Conservation (phyloP, 78 protist species). For the Emiliania huxleyi region DNA sequence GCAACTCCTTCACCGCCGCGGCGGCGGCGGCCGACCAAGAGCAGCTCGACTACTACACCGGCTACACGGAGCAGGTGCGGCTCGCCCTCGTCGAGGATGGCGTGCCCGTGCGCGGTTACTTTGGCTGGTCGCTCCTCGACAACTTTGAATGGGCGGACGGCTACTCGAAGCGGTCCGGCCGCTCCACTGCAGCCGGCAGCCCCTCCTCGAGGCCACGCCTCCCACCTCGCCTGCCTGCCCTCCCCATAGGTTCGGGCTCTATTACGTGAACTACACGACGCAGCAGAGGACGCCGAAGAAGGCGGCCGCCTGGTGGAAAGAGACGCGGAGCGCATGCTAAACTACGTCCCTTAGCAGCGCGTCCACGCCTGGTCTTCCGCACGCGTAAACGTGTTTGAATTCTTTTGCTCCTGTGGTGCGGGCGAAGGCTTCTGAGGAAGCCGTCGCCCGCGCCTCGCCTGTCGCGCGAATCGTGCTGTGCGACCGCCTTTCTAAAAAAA, state of each 20-base stretch:
- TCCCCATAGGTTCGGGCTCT: slow-evolving; percentile 61
- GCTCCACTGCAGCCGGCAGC: no score
- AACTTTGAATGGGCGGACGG: slow-evolving; percentile 72
- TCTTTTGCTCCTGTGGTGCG: no score
- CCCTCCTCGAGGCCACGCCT: no score
- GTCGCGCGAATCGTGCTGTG: no score
- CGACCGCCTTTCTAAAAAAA: no score
- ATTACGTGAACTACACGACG: slow-evolving; percentile 55
- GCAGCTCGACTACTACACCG: slow-evolving; percentile 5
- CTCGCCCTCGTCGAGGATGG: neutral
- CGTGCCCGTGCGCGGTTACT: slow-evolving; percentile 46
- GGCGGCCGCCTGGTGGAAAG: neutral
- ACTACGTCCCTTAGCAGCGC: no score
- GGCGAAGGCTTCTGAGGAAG: no score
- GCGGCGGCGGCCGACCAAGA: slow-evolving; percentile 25
- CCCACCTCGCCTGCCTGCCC: no score
- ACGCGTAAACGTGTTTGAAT: no score
- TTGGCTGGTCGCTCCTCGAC: slow-evolving; percentile 61
- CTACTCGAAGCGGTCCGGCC: slow-evolving; percentile 60
- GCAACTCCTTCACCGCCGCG: neutral
- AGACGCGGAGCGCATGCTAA: neutral
- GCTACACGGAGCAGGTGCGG: slow-evolving; percentile 31
- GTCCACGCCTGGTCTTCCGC: no score
- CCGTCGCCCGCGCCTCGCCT: no score
- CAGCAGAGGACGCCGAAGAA: neutral